Conservation (phyloP, 2,329 filamentous ascomycete species). For the Xylaria hypoxylon region DNA sequence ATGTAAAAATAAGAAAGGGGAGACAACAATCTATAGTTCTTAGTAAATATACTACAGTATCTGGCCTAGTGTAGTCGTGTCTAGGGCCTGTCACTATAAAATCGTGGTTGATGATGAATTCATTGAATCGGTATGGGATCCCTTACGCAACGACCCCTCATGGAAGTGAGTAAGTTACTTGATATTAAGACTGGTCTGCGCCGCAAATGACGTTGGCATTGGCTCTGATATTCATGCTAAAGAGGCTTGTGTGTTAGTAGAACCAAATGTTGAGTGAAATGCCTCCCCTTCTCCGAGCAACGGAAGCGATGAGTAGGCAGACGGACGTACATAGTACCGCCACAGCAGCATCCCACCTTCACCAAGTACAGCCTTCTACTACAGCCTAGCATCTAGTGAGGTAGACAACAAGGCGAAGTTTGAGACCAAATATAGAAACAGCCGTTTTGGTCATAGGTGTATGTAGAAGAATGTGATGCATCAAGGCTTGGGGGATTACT, state of each 20-base stretch:
- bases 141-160: not conserved
- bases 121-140: no score
- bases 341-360: conserved; percentile 32
- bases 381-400: conserved; percentile 25
- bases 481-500: conserved; percentile 27
- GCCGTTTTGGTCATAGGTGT: not conserved
- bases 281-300: conserved; percentile 32
- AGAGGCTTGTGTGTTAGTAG: conserved; percentile 2
- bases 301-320: conserved; percentile 21
- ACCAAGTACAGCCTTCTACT: conserved; percentile 32
- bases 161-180: not conserved
- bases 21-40: no score
- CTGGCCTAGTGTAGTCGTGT: no score
- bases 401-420: conserved; percentile 35
- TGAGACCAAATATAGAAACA: conserved; percentile 38
- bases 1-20: no score
- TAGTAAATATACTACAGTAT: no score
- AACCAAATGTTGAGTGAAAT: not conserved
- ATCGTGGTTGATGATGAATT: no score
- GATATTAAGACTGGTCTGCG: not conserved
- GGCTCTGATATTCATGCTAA: not conserved
- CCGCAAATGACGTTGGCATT: not conserved
- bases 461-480: conserved; percentile 1
- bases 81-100: no score
- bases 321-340: conserved; percentile 28